These are phyloP conservation scores for Ceratobasidium sp. DNA, from an alignment of 1,284 basidiomycete species.

Conservation along the genomic window DNA sequence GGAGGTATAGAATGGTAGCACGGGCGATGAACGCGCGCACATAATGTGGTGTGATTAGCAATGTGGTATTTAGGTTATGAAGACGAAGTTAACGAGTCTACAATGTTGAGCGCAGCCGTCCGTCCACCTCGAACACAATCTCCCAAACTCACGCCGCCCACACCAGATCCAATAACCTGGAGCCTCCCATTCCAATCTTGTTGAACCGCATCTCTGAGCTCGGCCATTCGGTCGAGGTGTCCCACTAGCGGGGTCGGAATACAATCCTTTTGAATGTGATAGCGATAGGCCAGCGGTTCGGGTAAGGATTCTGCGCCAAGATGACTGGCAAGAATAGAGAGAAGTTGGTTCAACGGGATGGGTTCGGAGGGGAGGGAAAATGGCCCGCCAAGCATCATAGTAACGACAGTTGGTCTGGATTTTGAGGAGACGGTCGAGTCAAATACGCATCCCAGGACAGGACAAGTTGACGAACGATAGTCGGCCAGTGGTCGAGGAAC, in stretches of 20 bases:
- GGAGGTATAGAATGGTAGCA: constrained; percentile 30
- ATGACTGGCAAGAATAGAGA: constrained; percentile 58
- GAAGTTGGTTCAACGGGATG: constrained; percentile 58
- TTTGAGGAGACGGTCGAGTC: constrained; percentile 82
- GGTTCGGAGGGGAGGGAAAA: constrained; percentile 61
- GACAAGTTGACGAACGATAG: constrained; percentile 58
- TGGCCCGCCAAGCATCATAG: constrained; percentile 93
- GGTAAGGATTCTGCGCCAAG: constrained; percentile 63
- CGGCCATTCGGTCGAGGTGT: constrained; percentile 76
- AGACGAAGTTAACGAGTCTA: background rate
- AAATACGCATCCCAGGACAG: constrained; percentile 84
- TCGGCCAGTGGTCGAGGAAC: constrained; percentile 78
- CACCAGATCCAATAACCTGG: constrained; percentile 86
- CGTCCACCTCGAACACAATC: constrained; percentile 87
- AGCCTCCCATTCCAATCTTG: constrained; percentile 71
- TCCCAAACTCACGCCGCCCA: constrained; percentile 89
- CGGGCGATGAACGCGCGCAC: background rate
- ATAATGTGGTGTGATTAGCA: background rate
- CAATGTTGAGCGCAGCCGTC: constrained; percentile 52
- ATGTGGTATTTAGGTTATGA: background rate
- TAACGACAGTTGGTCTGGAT: constrained; percentile 75
- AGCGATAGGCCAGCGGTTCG: constrained; percentile 68
- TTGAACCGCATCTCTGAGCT: constrained; percentile 66
- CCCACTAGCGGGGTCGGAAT: constrained; percentile 88
- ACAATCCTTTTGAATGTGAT: constrained; percentile 74